Conservation (phyloP, 148 eudicot genomes). For the Silene uniflora region DNA sequence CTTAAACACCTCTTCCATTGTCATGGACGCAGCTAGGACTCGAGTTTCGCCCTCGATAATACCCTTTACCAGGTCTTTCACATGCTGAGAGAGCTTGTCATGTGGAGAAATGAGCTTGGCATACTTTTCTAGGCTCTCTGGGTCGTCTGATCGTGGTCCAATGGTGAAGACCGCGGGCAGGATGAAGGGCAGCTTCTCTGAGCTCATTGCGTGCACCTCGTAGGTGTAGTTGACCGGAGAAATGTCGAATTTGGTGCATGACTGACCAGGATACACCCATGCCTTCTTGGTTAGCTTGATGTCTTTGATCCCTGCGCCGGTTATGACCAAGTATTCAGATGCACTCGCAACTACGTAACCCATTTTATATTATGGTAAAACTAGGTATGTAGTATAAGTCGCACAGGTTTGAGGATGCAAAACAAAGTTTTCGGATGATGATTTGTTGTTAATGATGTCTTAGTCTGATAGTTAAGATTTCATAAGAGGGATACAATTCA, state of each 20-base stretch:
- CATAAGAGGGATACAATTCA: no score
- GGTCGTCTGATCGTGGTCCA: conserved; percentile 37
- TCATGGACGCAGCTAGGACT: conserved; percentile 46
- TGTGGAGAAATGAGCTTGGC: conserved; percentile 46
- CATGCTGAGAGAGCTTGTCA: conserved; percentile 40
- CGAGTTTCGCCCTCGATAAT: conserved; percentile 52
- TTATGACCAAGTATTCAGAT: conserved; percentile 42
- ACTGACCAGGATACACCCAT: conserved; percentile 37
- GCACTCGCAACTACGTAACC: conserved; percentile 36
- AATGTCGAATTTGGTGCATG: conserved; percentile 30
- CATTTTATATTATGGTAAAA: not conserved
- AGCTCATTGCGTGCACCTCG: conserved; percentile 54
- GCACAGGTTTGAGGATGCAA: no score
- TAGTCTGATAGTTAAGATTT: no score
- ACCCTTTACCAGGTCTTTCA: conserved; percentile 39
- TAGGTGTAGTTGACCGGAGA: conserved; percentile 50
- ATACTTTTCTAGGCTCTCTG: conserved; percentile 26
- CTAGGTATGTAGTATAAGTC: no score
- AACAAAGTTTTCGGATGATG: no score
- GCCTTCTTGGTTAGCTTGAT: conserved; percentile 45
- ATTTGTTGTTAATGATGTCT: no score
- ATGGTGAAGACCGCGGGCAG: conserved; percentile 50
- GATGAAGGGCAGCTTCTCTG: conserved; percentile 44
- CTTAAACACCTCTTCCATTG: conserved; percentile 47
- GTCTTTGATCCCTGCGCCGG: conserved; percentile 35